A percentile compares a stretch with the other conserved stretches of the same genome.
phyloP scores from a whole-genome alignment of 2,329 filamentous ascomycete species.

The Aureobasidium sp. region DNA sequence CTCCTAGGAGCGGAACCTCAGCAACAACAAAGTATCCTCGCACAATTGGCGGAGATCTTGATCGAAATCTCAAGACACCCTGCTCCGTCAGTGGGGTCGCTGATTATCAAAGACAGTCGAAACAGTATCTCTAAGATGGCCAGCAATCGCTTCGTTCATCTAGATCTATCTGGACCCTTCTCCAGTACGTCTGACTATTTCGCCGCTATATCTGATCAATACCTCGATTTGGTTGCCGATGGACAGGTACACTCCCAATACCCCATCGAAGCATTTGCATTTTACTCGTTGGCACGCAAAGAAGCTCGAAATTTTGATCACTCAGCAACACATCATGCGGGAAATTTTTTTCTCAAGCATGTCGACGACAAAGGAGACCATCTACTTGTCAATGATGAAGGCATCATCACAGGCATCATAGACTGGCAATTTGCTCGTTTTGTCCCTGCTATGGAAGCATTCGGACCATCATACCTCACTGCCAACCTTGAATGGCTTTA shows the following conservation, averaged over 20 bases:
- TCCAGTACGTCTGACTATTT: background rate
- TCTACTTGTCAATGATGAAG: slow-evolving; percentile 41
- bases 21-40: background rate
- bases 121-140: background rate
- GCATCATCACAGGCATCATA: slow-evolving; percentile 44
- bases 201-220: background rate
- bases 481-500: background rate
- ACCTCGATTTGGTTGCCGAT: slow-evolving; percentile 8
- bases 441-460: slow-evolving; percentile 12
- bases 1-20: background rate
- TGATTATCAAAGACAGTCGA: background rate
- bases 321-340: background rate
- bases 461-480: slow-evolving; percentile 11
- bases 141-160: slow-evolving; percentile 1
- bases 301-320: background rate
- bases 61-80: slow-evolving; percentile 4
- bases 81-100: background rate
- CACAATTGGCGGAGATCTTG: background rate
- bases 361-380: slow-evolving; percentile 46
- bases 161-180: background rate
- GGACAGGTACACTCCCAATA: background rate
- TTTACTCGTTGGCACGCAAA: background rate
- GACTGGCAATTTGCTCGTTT: slow-evolving; percentile 33
- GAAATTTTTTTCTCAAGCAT: slow-evolving; percentile 37
- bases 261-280: background rate